Conservation (phyloP, 1,139 yeast species). For the Casaregolazyma lundiana region DNA sequence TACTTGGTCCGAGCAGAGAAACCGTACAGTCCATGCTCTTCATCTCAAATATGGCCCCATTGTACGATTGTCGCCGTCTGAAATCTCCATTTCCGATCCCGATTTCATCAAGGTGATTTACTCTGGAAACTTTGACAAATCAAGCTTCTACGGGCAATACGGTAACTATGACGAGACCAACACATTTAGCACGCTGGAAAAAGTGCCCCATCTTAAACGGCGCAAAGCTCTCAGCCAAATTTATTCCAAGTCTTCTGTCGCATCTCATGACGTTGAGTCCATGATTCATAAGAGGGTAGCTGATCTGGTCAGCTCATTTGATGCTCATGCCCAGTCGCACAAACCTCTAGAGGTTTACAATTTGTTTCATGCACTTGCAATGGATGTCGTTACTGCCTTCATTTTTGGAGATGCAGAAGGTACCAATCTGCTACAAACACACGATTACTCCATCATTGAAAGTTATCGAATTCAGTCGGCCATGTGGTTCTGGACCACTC, state of each 20-base stretch:
- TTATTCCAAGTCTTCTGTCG: slow-evolving; percentile 30
- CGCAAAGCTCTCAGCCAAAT: slow-evolving; percentile 24
- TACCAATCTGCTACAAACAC: slow-evolving; percentile 33
- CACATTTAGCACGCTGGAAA: slow-evolving; percentile 54
- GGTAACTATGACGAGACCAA: slow-evolving; percentile 54
- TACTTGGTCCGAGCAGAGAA: slow-evolving; percentile 53
- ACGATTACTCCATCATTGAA: slow-evolving; percentile 28
- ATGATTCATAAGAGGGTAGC: slow-evolving; percentile 33
- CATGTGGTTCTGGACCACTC: slow-evolving; percentile 68
- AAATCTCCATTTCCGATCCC: slow-evolving; percentile 55
- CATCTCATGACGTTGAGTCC: slow-evolving; percentile 28
- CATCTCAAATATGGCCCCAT: slow-evolving; percentile 58
- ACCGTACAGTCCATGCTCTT: slow-evolving; percentile 44
- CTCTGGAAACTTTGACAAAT: slow-evolving; percentile 54
- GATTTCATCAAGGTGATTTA: slow-evolving; percentile 54
- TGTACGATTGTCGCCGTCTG: slow-evolving; percentile 58
- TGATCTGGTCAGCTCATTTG: slow-evolving; percentile 26
- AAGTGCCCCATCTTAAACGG: slow-evolving; percentile 46
- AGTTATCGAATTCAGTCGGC: slow-evolving; percentile 52
- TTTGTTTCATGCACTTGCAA: slow-evolving; percentile 63
- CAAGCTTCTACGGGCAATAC: slow-evolving; percentile 58
- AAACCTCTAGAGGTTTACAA: slow-evolving; percentile 50
- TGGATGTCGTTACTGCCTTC: slow-evolving; percentile 63
- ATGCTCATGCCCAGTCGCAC: slow-evolving; percentile 10
- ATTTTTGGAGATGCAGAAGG: slow-evolving; percentile 48